Evolutionary conservation across 805 yeast species (phyloP).

Genomic region (Pichia californica): DNA sequence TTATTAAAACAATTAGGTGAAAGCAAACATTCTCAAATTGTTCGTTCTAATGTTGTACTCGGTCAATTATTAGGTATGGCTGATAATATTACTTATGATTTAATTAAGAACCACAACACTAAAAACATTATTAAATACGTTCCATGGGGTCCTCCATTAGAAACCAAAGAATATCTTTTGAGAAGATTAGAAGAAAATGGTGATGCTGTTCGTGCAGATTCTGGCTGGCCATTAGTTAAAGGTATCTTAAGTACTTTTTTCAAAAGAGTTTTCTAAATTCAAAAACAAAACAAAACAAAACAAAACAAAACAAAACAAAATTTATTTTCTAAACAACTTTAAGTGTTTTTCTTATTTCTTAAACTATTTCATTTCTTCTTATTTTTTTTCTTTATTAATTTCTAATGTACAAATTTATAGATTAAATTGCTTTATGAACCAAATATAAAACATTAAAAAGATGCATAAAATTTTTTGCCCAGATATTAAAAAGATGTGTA

Average conservation of each 20-base stretch:
- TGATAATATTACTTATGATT: constrained; percentile 74
- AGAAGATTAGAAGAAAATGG: constrained; percentile 95
- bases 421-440: no score
- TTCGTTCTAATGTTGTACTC: constrained; percentile 60
- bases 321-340: no score
- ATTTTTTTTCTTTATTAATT: no score
- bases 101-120: constrained; percentile 57
- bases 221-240: constrained; percentile 67
- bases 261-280: constrained; percentile 24
- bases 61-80: constrained; percentile 97
- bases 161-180: constrained; percentile 81
- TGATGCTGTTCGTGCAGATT: constrained; percentile 82
- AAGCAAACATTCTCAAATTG: constrained; percentile 19
- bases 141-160: constrained; percentile 96
- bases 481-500: no score
- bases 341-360: no score
- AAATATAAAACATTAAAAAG: neutral
- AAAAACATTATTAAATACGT: constrained; percentile 86
- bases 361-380: no score
- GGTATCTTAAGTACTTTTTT: constrained; percentile 38
- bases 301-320: no score
- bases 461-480: neutral
- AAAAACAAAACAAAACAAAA: no score
- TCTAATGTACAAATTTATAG: no score
- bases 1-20: constrained; percentile 30